These are phyloP conservation scores for Trichomonas gallinae DNA, from an alignment of 208 protist genomes.

Conservation along the genomic window DNA sequence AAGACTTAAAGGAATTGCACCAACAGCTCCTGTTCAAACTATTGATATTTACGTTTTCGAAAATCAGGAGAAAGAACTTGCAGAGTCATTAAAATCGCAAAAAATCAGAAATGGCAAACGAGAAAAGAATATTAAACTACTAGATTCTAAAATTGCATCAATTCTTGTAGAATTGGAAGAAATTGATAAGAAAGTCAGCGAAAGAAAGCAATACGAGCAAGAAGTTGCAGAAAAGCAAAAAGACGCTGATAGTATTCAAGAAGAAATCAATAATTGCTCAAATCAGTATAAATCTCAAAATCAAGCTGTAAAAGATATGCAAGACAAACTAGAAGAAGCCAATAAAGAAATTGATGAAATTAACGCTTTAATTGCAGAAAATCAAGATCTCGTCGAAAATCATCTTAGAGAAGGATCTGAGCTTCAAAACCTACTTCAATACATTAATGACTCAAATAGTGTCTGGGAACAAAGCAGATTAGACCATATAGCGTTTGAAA, in stretches of 20 bases:
- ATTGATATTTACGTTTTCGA: background rate
- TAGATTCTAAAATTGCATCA: background rate
- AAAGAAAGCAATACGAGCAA: background rate
- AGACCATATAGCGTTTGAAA: background rate
- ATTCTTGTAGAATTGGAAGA: background rate
- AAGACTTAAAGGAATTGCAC: background rate
- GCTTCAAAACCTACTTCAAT: background rate
- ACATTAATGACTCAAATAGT: background rate
- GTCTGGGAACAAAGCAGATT: background rate
- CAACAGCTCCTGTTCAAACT: background rate
- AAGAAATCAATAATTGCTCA: background rate
- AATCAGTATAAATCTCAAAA: background rate
- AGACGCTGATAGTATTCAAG: background rate
- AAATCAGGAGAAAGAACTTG: background rate
- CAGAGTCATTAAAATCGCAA: background rate
- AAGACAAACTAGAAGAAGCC: background rate
- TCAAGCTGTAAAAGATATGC: background rate
- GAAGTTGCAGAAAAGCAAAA: background rate
- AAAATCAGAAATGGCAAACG: background rate
- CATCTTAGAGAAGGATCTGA: background rate
- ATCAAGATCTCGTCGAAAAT: background rate
- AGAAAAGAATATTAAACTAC: background rate
- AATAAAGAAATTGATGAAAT: background rate
- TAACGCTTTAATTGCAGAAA: background rate
- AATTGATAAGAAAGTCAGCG: background rate